Conservation (phyloP, 257 asterid species). For the Solanum clarkiae region DNA sequence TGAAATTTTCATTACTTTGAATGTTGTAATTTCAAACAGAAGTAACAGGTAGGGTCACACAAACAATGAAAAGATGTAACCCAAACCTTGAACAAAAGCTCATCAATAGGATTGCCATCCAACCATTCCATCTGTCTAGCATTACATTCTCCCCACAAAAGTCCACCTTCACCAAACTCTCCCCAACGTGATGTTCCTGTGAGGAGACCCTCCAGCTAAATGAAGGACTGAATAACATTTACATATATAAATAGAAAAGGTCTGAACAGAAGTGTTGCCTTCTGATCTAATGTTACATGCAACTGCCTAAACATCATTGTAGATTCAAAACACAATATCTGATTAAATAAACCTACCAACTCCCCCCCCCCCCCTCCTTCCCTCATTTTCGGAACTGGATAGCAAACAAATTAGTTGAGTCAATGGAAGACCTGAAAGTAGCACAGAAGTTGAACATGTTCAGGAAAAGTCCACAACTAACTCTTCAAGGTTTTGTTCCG, state of each 20-base stretch:
- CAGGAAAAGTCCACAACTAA: not conserved
- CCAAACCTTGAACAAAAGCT: slow-evolving; percentile 66
- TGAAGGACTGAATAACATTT: slow-evolving; percentile 1
- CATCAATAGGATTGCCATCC: slow-evolving; percentile 51
- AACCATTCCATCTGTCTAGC: slow-evolving; percentile 84
- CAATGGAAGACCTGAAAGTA: not conserved
- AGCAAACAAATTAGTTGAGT: not conserved
- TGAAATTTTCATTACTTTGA: slow-evolving; percentile 17
- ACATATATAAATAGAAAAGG: not conserved
- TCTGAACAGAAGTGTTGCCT: not conserved
- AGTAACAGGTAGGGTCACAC: not conserved
- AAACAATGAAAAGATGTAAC: not conserved
- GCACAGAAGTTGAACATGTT: not conserved
- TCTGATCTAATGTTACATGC: not conserved
- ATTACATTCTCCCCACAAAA: slow-evolving; percentile 93
- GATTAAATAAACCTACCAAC: not conserved
- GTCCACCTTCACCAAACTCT: slow-evolving; percentile 98
- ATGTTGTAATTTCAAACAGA: not conserved
- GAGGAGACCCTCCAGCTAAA: slow-evolving; percentile 1
- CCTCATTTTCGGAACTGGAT: not conserved
- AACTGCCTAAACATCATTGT: not conserved
- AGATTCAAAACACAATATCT: not conserved
- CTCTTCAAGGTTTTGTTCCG: not conserved
- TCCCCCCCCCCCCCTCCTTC: not conserved
- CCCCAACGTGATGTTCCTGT: slow-evolving; percentile 97